Base-by-base conservation (phyloP, 2,329 filamentous ascomycete species). In the Fusarium floridanum region DNA sequence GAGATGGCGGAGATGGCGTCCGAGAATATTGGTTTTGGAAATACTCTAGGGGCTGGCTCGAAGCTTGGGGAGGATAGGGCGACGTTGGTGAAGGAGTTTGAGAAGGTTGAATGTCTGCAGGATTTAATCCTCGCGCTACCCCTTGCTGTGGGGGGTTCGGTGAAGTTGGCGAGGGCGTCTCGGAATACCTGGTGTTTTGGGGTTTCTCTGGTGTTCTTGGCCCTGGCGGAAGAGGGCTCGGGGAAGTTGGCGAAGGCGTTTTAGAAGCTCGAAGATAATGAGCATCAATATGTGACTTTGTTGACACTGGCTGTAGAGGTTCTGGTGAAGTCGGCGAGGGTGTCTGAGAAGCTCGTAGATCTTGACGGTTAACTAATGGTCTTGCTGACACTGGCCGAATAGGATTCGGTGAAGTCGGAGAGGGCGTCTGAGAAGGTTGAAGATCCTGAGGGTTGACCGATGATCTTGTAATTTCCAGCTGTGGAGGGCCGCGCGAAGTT, bases 81-180 rank as follows among this genome's bases (percentile, higher is more conserved):
- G 72, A 60, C 24, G 57, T 57, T 37, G 65, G 60, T n/a, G 72
- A 75, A 12, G 72, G 69, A 24, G 70, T 70, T 22, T 29, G 68
- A 66, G 68, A 45, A 14, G 60, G 37, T 7, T 48, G 27, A 24
- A 61, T 56, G 41, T 73, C 66, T 11, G 29, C 50, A 32, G 36
- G 10, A n/a, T 36, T 43, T n/a, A 36, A 17, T 16, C 22, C 45
- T 45, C 48, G 48, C 10, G 27, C 27, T 55, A 32, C 17, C 6
- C 17, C 48, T 55, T 55, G 48, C 48, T 32, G 17, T 32, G 48
- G 48, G 10, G 48, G 48, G 11, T 55, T 55, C 11, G 48, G 48
- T 14, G 48, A 55, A n/a, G 48, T 55, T 29, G 48, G 48, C 6
- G 48, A 55, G 6, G 48, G 48, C 27, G 48, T 55, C 27, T 55